A percentile compares a stretch with the other conserved stretches of the same genome.
Conservation (phyloP, 2,329 filamentous ascomycete genomes). For the Macrophomina pseudophaseolina region DNA sequence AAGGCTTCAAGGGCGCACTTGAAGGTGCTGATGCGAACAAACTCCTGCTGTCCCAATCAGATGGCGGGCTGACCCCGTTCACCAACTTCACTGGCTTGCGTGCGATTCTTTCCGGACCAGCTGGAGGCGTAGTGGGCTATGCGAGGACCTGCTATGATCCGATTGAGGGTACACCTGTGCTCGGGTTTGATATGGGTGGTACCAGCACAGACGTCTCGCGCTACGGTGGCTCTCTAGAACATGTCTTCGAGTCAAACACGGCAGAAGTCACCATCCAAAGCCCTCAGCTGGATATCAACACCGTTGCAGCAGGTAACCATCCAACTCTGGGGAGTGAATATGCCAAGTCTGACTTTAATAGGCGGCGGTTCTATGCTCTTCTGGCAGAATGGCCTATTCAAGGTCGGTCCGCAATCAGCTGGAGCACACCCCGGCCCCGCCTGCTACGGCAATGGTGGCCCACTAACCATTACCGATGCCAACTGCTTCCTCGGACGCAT, state of each 20-base stretch:
- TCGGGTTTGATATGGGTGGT: slow-evolving; percentile 91
- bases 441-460: slow-evolving; percentile 88
- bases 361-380: slow-evolving; percentile 85
- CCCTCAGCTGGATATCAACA: slow-evolving; percentile 92
- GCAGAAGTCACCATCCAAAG: slow-evolving; percentile 92
- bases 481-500: slow-evolving; percentile 73
- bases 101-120: slow-evolving; percentile 86
- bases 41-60: slow-evolving; percentile 95
- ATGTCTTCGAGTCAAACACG: slow-evolving; percentile 92
- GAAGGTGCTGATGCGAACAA: slow-evolving; percentile 66
- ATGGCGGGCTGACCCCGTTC: slow-evolving; percentile 59
- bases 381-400: slow-evolving; percentile 87
- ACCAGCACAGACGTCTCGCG: slow-evolving; percentile 91
- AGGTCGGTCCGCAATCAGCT: slow-evolving; percentile 87
- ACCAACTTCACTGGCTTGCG: slow-evolving; percentile 74
- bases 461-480: slow-evolving; percentile 90
- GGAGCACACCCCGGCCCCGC: slow-evolving; percentile 88
- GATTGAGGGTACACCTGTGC: slow-evolving; percentile 80
- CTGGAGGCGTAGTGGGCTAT: slow-evolving; percentile 92
- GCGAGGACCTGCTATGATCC: slow-evolving; percentile 91
- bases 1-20: slow-evolving; percentile 36
- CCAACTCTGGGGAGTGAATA: not conserved
- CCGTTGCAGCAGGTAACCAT: slow-evolving; percentile 46
- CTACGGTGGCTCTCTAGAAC: slow-evolving; percentile 84
- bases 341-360: slow-evolving; percentile 42